phyloP scores from a whole-genome alignment of 371 early-diverging fungal genomes.

The Syncephalastrum sp. region DNA sequence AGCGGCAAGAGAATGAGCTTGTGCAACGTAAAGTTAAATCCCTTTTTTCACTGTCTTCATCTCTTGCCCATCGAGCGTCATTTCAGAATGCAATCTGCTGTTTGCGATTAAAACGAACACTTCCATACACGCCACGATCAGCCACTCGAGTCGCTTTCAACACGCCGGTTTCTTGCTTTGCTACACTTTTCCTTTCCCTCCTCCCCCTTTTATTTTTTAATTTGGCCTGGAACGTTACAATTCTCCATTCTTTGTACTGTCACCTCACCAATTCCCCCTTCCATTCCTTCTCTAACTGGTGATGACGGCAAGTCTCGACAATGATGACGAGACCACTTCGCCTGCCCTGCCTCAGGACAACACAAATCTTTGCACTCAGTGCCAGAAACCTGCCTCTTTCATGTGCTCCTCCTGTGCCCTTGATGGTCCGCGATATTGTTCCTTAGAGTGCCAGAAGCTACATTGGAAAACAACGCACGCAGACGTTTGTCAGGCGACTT shows the following conservation, averaged over 20 bases:
- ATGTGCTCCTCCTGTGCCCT: constrained; percentile 63
- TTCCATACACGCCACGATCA: too few relatives aligned
- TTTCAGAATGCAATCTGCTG: too few relatives aligned
- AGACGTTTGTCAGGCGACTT: constrained; percentile 41
- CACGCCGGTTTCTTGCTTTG: too few relatives aligned
- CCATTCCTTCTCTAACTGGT: constrained; percentile 1
- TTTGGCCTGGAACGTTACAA: neutral
- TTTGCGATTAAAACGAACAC: too few relatives aligned
- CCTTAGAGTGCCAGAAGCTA: constrained; percentile 61
- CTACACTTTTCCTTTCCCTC: neutral
- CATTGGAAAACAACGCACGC: constrained; percentile 64
- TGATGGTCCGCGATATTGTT: constrained; percentile 64
- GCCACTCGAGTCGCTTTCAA: too few relatives aligned
- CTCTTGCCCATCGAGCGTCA: too few relatives aligned
- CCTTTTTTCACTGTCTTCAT: too few relatives aligned
- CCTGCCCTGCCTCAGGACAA: neutral
- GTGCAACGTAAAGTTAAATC: too few relatives aligned
- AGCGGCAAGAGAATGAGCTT: too few relatives aligned
- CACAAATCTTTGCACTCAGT: constrained; percentile 25
- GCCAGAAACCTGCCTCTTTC: constrained; percentile 51
- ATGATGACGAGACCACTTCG: neutral
- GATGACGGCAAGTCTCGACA: constrained; percentile 4
- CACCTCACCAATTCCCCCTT: neutral
- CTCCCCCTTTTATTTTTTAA: constrained; percentile 2
- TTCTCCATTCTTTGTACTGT: neutral